Base-by-base conservation (phyloP, 805 yeast species). In the Torulaspora microellipsoides region DNA sequence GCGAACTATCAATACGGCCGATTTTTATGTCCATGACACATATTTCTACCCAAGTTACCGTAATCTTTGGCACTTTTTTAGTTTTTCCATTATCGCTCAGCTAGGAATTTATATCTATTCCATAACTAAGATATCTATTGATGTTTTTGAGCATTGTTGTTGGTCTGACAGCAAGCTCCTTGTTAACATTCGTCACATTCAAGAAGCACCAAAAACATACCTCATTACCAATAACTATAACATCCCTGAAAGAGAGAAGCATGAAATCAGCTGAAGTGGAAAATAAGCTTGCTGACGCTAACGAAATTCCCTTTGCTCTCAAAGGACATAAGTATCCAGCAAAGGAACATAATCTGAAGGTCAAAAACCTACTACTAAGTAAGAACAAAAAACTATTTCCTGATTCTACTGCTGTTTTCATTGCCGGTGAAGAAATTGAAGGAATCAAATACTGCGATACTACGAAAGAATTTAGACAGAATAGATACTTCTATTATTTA, bases 401-500 rank as follows among this genome's bases (percentile, higher is more conserved):
- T 47, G 55, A 54, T 14, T 55, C 42, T 59, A 64, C 59, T 53
- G 72, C 75, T 5, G 68, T 81, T 50, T 81, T 80, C 52, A 64
- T 83, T 36, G 78, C 81, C 35, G 90, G 89, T 11, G 81, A 78
- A 49, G 65, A 69, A 48, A 59, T 73, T 25, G 80, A 77, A 54
- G 66, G 75, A 36, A 78, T 80, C 58, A 82, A 85, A 32, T 85
- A 87, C 65, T 78, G 88, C 58, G 99, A 91, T 65, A 88, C 81
- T 54, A 70, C 79, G 2, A 79, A 78, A 46, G 84, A 85, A 6
- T 75, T 90, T 53, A 80, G 96, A 68, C 99, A 93, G 65, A 85
- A 87, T 65, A 74, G 98, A 43, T 90, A 91, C 67, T 93, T 93
- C 65, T 88, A 75, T 64, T 93, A 91, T 59, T 67, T 93, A 31